These are phyloP conservation scores for Erodium texanum DNA, from an alignment of 441 rosid species.

Conservation along the genomic window DNA sequence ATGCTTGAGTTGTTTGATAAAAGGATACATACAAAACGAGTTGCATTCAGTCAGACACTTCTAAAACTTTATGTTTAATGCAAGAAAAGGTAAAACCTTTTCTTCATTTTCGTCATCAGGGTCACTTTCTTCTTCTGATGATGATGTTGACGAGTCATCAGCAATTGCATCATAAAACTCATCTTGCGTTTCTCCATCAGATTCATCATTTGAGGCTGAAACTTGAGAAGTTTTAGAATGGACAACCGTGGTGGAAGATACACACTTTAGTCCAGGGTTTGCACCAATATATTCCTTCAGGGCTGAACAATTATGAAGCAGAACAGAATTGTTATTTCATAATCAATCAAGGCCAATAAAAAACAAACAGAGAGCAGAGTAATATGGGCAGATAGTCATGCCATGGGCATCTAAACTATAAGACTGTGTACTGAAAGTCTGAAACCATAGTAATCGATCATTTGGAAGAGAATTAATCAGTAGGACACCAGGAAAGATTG, in stretches of 20 bases:
- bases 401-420: no score
- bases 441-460: neutral
- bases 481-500: neutral
- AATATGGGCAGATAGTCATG: neutral
- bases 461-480: no score
- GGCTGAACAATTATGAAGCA: constrained; percentile 44
- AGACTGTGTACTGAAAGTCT: no score
- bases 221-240: constrained; percentile 47
- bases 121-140: constrained; percentile 45
- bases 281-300: constrained; percentile 93
- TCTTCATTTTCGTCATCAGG: constrained; percentile 33
- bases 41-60: neutral
- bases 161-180: constrained; percentile 91
- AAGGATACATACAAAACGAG: neutral
- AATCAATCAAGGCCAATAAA: neutral
- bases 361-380: neutral
- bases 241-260: constrained; percentile 41
- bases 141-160: constrained; percentile 49
- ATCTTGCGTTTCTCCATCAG: constrained; percentile 57
- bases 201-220: constrained; percentile 41
- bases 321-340: constrained; percentile 8
- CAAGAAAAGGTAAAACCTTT: constrained; percentile 29
- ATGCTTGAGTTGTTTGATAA: constrained; percentile 15
- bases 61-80: constrained; percentile 10
- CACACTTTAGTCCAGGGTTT: constrained; percentile 66